A percentile compares a stretch with the other conserved stretches of the same genome.
These are phyloP conservation scores for Lachnellula hyalina DNA, from an alignment of 2,329 filamentous ascomycete species.

Conservation along the genomic window DNA sequence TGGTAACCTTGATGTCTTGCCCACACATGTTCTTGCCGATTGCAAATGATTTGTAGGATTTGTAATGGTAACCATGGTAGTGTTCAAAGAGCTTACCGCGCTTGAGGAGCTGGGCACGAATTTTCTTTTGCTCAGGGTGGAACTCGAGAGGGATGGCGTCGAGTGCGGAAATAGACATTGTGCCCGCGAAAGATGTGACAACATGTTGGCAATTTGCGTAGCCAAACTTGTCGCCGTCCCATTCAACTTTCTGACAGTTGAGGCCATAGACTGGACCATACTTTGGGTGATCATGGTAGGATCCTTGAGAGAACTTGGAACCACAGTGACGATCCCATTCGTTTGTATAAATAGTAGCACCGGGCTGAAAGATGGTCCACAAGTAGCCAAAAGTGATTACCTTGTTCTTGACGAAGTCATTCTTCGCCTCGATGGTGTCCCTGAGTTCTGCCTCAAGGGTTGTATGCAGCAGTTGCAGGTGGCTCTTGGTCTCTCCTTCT, in stretches of 20 bases:
- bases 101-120: slow-evolving; percentile 33
- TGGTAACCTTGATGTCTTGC: slow-evolving; percentile 16
- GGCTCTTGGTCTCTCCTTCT: slow-evolving; percentile 40
- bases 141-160: slow-evolving; percentile 41
- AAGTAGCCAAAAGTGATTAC: slow-evolving; percentile 49
- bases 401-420: slow-evolving; percentile 47
- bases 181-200: slow-evolving; percentile 40
- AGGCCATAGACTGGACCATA: slow-evolving; percentile 38
- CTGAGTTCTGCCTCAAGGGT: slow-evolving; percentile 47
- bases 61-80: slow-evolving; percentile 44
- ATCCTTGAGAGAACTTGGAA: slow-evolving; percentile 33
- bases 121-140: slow-evolving; percentile 36
- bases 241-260: slow-evolving; percentile 41
- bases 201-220: slow-evolving; percentile 32
- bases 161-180: slow-evolving; percentile 39
- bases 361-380: slow-evolving; percentile 50
- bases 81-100: slow-evolving; percentile 42
- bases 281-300: slow-evolving; percentile 29
- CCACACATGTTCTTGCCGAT: slow-evolving; percentile 18
- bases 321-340: slow-evolving; percentile 37
- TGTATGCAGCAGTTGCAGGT: slow-evolving; percentile 42
- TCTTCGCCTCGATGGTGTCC: slow-evolving; percentile 43
- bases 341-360: slow-evolving; percentile 36
- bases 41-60: slow-evolving; percentile 35
- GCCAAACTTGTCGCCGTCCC: slow-evolving; percentile 44